phyloP scores from a whole-genome alignment of 306 rosid genomes.

The Crataegus laevigata region DNA sequence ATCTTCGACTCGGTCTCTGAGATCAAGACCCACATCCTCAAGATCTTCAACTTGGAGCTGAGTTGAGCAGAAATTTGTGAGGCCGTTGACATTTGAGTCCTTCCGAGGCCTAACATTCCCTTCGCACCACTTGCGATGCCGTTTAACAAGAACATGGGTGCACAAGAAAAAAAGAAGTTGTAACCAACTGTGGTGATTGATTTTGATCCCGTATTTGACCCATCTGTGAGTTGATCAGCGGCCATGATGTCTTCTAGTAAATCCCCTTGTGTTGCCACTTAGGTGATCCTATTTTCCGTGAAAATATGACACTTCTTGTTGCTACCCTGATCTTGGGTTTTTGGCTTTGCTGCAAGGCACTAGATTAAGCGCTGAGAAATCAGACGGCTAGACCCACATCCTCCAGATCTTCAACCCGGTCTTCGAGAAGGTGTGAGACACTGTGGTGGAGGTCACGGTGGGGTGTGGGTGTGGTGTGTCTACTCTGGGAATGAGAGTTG shows the following conservation, averaged over 20 bases:
- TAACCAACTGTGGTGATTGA: neutral
- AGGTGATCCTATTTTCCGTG: conserved; percentile 30
- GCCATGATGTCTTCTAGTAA: conserved; percentile 37
- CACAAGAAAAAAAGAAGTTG: conserved; percentile 34
- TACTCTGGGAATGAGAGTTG: too few species aligned
- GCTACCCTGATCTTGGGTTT: neutral
- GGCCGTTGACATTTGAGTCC: conserved; percentile 38
- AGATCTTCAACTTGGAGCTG: conserved; percentile 8
- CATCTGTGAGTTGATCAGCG: conserved; percentile 4
- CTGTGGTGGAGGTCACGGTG: too few species aligned
- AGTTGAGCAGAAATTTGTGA: conserved; percentile 51
- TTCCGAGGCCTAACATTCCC: conserved; percentile 65
- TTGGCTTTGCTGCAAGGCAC: conserved; percentile 39
- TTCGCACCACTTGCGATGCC: conserved; percentile 42
- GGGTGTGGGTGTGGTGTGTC: too few species aligned
- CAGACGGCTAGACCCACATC: conserved; percentile 22
- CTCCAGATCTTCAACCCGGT: too few species aligned
- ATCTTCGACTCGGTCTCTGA: too few species aligned
- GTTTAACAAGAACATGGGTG: conserved; percentile 31
- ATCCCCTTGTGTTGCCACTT: conserved; percentile 16
- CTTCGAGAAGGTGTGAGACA: too few species aligned
- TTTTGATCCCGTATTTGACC: neutral
- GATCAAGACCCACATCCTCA: too few species aligned
- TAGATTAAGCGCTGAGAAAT: conserved; percentile 45
- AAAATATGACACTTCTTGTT: conserved; percentile 25